Evolutionary conservation across 495 filamentous ascomycete species (phyloP).

Genomic region (Hyphodiscus hymeniophilus): DNA sequence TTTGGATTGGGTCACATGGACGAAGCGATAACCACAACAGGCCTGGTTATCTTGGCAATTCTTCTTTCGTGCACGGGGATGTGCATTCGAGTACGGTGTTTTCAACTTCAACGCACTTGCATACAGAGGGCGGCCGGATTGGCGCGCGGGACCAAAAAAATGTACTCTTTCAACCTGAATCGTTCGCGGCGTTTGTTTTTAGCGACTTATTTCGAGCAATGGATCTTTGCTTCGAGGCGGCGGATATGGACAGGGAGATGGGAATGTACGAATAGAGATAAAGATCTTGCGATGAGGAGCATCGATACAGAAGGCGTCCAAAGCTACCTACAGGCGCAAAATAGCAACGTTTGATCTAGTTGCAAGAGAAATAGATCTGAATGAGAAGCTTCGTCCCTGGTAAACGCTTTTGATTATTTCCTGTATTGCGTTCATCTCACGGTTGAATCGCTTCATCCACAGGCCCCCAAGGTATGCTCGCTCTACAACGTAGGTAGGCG

Average conservation of each 20-base stretch:
- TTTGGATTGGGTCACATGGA: background rate
- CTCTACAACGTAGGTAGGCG: too few species aligned
- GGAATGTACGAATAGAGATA: slow-evolving; percentile 12
- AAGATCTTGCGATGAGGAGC: background rate
- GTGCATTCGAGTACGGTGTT: slow-evolving; percentile 1
- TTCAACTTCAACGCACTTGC: slow-evolving; percentile 13
- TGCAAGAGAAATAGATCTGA: too few species aligned
- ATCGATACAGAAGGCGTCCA: too few species aligned
- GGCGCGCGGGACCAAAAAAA: slow-evolving; percentile 12
- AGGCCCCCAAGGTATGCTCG: too few species aligned
- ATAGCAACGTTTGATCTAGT: background rate
- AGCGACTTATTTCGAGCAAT: background rate
- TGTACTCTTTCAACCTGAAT: slow-evolving; percentile 26
- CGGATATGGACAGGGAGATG: background rate
- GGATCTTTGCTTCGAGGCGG: too few species aligned
- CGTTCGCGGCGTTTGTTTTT: slow-evolving; percentile 14
- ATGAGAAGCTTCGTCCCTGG: too few species aligned
- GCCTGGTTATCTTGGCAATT: slow-evolving; percentile 1
- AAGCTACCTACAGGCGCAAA: background rate
- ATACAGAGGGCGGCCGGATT: slow-evolving; percentile 14
- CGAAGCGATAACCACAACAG: background rate
- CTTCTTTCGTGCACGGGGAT: slow-evolving; percentile 9
- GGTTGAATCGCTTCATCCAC: too few species aligned
- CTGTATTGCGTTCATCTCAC: too few species aligned
- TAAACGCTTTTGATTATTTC: too few species aligned